These are phyloP conservation scores for Colletotrichum shisoi DNA, from an alignment of 2,329 filamentous ascomycete species.

Conservation along the genomic window DNA sequence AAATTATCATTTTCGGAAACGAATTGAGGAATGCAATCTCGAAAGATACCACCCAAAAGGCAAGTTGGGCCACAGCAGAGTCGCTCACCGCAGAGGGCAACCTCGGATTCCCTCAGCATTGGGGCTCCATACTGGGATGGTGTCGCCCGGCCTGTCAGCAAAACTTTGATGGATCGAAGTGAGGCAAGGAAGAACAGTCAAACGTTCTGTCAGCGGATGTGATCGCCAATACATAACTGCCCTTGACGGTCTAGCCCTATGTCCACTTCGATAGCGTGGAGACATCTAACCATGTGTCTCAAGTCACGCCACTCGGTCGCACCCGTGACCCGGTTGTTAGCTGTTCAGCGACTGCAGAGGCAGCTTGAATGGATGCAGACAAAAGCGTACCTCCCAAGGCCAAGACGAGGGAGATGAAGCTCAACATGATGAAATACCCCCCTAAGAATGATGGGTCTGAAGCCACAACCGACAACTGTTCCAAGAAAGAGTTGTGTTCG, in stretches of 20 bases:
- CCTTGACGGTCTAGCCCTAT: constrained; percentile 6
- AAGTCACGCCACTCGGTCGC: background rate
- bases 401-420: background rate
- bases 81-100: background rate
- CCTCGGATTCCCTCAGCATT: background rate
- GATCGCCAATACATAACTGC: background rate
- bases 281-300: constrained; percentile 23
- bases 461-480: background rate
- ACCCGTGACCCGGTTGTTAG: background rate
- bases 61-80: too few relatives aligned
- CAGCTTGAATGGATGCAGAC: constrained; percentile 9
- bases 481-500: background rate
- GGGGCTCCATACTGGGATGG: background rate
- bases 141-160: too few relatives aligned
- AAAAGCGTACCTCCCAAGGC: background rate
- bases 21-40: background rate
- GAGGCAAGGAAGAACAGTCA: background rate
- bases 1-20: too few relatives aligned
- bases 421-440: background rate
- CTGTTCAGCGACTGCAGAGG: too few relatives aligned
- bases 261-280: constrained; percentile 19
- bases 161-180: background rate
- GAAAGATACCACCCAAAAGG: accelerated
- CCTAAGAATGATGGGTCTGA: background rate
- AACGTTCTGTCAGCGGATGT: background rate